Percentiles rank a stretch among this genome's conserved stretches.
Conservation (phyloP, 2,329 filamentous ascomycete species). For the Aspergillus pseudoterreus region DNA sequence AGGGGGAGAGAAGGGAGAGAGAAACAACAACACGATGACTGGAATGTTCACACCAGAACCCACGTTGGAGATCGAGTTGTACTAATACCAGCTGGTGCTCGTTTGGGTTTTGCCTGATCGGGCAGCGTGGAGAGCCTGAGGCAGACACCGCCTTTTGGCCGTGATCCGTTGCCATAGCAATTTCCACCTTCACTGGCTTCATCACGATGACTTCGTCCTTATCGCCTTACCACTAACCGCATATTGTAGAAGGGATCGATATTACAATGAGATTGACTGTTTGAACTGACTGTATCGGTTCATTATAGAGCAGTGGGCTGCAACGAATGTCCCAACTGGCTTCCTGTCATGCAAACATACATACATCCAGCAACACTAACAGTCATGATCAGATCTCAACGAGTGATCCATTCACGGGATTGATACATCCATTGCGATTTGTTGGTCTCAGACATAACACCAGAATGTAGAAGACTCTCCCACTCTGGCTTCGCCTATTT, state of each 20-base stretch:
- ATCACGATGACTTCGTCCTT: no score
- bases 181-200: conserved; percentile 6
- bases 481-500: not conserved
- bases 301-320: not conserved
- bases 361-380: not conserved
- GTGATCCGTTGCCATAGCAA: conserved; percentile 28
- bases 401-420: not conserved
- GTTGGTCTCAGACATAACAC: not conserved
- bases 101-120: conserved; percentile 25
- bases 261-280: no score
- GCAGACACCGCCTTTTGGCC: conserved; percentile 7
- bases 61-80: conserved; percentile 1
- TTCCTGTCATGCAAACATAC: not conserved
- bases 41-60: no score
- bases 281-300: not conserved
- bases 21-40: conserved; percentile 7
- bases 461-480: not conserved
- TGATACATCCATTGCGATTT: no score
- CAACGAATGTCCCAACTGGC: not conserved
- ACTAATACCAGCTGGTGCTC: conserved; percentile 1
- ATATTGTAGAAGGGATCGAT: not conserved
- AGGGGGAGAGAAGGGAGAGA: not conserved
- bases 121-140: conserved; percentile 17
- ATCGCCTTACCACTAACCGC: no score
- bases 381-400: not conserved